These are phyloP conservation scores for Sporothrix protearum DNA, from an alignment of 2,329 filamentous ascomycete genomes.

Conservation along the genomic window DNA sequence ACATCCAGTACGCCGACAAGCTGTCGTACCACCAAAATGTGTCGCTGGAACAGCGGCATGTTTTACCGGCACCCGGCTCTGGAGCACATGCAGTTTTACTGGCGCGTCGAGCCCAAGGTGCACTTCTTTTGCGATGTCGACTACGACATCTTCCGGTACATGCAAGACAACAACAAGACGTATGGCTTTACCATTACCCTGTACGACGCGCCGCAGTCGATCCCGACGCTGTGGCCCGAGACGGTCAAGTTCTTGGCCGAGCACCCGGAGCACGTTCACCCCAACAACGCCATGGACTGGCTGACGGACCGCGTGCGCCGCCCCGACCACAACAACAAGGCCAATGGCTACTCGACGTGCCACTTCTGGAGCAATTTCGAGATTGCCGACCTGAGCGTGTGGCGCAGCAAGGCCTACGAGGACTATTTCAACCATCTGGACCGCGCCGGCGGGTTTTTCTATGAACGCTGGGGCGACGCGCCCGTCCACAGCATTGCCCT, in stretches of 20 bases:
- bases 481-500: slow-evolving; percentile 93
- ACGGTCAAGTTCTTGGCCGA: slow-evolving; percentile 85
- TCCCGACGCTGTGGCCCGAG: slow-evolving; percentile 91
- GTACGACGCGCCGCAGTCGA: slow-evolving; percentile 84
- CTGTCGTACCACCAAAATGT: slow-evolving; percentile 97
- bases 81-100: slow-evolving; percentile 82
- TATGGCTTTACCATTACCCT: slow-evolving; percentile 98
- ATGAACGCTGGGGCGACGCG: slow-evolving; percentile 64
- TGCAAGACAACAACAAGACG: slow-evolving; percentile 97
- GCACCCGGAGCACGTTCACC: slow-evolving; percentile 74
- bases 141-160: slow-evolving; percentile 97
- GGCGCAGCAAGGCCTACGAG: slow-evolving; percentile 83
- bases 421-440: slow-evolving; percentile 97
- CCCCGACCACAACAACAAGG: slow-evolving; percentile 73
- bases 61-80: slow-evolving; percentile 97
- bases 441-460: slow-evolving; percentile 77
- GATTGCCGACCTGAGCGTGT: slow-evolving; percentile 89
- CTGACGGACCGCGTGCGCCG: slow-evolving; percentile 72
- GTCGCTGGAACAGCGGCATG: slow-evolving; percentile 95
- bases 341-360: slow-evolving; percentile 93
- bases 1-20: slow-evolving; percentile 86
- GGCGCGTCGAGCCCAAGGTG: slow-evolving; percentile 97
- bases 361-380: slow-evolving; percentile 99
- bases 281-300: slow-evolving; percentile 86
- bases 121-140: slow-evolving; percentile 99